Percentiles rank a stretch among this genome's conserved stretches.
Evolutionary conservation across 78 protist genomes (phyloP).

Genomic region (Fonticula alba): DNA sequence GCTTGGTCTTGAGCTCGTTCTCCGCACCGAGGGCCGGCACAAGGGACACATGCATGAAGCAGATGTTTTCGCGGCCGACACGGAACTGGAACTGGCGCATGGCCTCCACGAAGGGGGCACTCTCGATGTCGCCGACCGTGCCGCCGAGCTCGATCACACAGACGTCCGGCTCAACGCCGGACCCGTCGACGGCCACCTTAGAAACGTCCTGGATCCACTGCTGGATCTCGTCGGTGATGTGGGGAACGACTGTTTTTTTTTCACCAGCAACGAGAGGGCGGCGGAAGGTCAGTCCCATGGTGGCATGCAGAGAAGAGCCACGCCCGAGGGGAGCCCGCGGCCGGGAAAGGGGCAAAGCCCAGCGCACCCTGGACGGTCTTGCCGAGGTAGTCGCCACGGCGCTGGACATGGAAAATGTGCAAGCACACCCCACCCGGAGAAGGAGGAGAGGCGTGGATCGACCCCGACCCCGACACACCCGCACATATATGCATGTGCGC

Average conservation of each 20-base stretch:
- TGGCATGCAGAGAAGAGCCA: no score
- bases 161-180: constrained; percentile 54
- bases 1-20: constrained; percentile 94
- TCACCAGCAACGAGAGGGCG: background rate
- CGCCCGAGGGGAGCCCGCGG: background rate
- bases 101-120: constrained; percentile 91
- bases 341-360: background rate
- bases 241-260: constrained; percentile 65
- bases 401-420: constrained; percentile 44
- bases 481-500: no score
- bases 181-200: constrained; percentile 50
- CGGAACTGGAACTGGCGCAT: constrained; percentile 76
- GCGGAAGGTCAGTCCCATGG: background rate
- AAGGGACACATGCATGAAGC: constrained; percentile 37
- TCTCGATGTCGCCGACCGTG: constrained; percentile 92
- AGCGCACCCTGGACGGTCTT: constrained; percentile 82
- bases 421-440: no score
- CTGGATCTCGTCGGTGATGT: constrained; percentile 67
- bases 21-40: constrained; percentile 57
- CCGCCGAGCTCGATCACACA: constrained; percentile 74
- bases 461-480: no score
- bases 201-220: constrained; percentile 84
- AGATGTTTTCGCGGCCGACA: constrained; percentile 59
- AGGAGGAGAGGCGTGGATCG: no score
- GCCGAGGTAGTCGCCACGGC: constrained; percentile 91